Evolutionary conservation across 164 flowering plant species (phyloP).

Genomic region (Magnolia changhungtana): DNA sequence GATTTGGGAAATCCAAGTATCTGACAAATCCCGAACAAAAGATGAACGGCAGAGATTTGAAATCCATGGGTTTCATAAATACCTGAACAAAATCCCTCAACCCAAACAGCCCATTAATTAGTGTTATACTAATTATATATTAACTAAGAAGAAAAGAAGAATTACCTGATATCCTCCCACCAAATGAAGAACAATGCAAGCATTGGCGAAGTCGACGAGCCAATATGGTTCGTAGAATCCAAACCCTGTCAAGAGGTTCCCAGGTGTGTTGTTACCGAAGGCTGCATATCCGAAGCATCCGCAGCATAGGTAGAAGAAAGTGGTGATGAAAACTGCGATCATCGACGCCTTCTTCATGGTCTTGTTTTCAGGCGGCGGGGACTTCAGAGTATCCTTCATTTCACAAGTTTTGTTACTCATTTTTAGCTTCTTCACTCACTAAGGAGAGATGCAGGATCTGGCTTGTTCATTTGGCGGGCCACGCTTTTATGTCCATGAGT

Average conservation of each 20-base stretch:
- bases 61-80: too few species aligned
- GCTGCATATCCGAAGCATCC: conserved; percentile 82
- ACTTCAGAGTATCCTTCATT: conserved; percentile 64
- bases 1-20: too few species aligned
- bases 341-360: conserved; percentile 66
- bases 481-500: neutral
- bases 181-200: conserved; percentile 60
- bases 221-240: conserved; percentile 66
- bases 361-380: conserved; percentile 62
- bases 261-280: conserved; percentile 60
- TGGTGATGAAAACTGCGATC: conserved; percentile 45
- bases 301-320: conserved; percentile 68
- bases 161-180: conserved; percentile 76
- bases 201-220: conserved; percentile 66
- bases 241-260: conserved; percentile 67
- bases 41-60: neutral
- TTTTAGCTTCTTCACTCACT: conserved; percentile 8
- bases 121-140: too few species aligned
- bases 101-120: too few species aligned
- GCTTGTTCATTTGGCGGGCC: neutral
- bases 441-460: neutral
- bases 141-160: neutral
- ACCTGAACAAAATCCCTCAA: too few species aligned
- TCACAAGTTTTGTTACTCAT: neutral
- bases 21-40: too few species aligned